phyloP scores from a whole-genome alignment of 2,329 filamentous ascomycete genomes.

The Teratosphaeriaceae sp. region DNA sequence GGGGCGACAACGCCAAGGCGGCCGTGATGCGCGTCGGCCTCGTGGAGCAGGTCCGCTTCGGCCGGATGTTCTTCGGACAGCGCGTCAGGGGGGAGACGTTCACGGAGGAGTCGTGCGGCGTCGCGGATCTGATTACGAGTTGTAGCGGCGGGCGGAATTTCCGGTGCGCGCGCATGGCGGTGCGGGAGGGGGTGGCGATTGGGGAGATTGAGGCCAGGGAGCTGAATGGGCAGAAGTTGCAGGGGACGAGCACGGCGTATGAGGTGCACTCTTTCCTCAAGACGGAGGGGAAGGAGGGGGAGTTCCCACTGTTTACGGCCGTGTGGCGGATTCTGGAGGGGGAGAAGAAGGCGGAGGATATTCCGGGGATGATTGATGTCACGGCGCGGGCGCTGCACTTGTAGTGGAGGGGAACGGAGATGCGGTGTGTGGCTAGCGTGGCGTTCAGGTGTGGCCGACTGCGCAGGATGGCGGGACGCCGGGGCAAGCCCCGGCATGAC shows the following conservation, averaged over 20 bases:
- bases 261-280: constrained; percentile 89
- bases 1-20: constrained; percentile 99
- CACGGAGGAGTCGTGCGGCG: constrained; percentile 92
- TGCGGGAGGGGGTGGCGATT: constrained; percentile 71
- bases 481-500: too few relatives aligned
- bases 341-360: constrained; percentile 69
- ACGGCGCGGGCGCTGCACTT: neutral
- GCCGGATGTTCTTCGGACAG: constrained; percentile 83
- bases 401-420: neutral
- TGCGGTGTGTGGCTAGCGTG: neutral
- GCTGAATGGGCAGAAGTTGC: constrained; percentile 93
- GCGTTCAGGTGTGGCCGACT: neutral
- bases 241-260: constrained; percentile 84
- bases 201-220: constrained; percentile 83
- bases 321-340: constrained; percentile 77
- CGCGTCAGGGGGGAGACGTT: constrained; percentile 79
- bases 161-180: constrained; percentile 81
- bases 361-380: constrained; percentile 54
- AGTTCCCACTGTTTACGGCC: constrained; percentile 89
- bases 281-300: constrained; percentile 65
- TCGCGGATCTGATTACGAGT: constrained; percentile 91
- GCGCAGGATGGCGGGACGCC: too few relatives aligned
- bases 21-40: constrained; percentile 95
- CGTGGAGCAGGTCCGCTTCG: constrained; percentile 94
- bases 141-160: constrained; percentile 92